A percentile compares a stretch with the other conserved stretches of the same genome.
Conservation (phyloP, 2,329 filamentous ascomycete species). For the Ceratocystis variospora region DNA sequence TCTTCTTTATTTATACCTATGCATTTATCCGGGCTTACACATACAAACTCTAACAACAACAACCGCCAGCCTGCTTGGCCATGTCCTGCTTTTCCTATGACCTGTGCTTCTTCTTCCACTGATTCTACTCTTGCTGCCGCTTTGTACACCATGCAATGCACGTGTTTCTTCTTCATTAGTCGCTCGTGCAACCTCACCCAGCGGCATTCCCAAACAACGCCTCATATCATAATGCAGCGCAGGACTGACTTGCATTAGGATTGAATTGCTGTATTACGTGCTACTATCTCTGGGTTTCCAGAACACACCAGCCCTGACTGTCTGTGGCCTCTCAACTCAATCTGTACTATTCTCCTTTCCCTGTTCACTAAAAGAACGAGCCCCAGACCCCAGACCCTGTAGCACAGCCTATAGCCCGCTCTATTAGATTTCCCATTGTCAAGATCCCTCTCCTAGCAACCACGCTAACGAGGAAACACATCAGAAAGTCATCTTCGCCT, state of each 20-base stretch:
- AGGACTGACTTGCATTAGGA: neutral
- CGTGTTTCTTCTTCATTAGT: neutral
- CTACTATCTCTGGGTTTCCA: neutral
- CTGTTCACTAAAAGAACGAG: neutral
- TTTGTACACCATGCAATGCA: neutral
- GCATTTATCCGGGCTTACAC: neutral
- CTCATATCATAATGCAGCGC: neutral
- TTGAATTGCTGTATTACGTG: neutral
- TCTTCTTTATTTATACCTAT: neutral
- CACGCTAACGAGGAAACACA: neutral
- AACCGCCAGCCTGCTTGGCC: neutral
- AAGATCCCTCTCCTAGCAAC: slow-evolving; percentile 1
- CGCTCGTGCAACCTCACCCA: neutral
- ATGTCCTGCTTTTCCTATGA: neutral
- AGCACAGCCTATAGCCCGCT: neutral
- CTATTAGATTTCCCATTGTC: neutral
- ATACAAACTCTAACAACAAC: too few relatives aligned
- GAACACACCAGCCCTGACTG: neutral
- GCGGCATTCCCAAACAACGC: neutral
- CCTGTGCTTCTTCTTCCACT: neutral
- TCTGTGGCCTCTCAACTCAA: neutral
- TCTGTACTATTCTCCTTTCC: neutral
- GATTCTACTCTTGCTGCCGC: neutral
- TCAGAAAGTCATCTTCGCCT: neutral
- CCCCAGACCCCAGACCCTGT: neutral